Evolutionary conservation across 805 yeast species (phyloP).

Genomic region (Ogataea philodendri): DNA sequence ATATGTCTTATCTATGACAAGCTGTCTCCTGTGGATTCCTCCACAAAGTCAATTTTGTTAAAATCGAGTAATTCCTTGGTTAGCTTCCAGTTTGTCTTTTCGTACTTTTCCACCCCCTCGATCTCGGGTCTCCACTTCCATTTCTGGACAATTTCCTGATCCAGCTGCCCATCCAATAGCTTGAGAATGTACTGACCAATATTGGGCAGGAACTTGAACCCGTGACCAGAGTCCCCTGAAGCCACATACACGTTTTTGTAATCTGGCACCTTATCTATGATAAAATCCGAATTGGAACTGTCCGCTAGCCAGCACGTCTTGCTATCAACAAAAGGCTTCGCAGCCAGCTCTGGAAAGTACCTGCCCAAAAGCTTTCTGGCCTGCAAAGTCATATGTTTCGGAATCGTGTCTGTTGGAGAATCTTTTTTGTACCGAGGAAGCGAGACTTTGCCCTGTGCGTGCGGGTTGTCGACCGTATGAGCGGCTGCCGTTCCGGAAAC

Average conservation of each 20-base stretch:
- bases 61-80: constrained; percentile 14
- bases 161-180: constrained; percentile 33
- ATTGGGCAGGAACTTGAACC: constrained; percentile 44
- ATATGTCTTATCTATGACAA: too few relatives aligned
- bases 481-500: constrained; percentile 36
- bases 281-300: constrained; percentile 39
- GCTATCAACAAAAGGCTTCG: constrained; percentile 33
- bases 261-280: constrained; percentile 40
- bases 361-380: constrained; percentile 33
- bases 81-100: constrained; percentile 16
- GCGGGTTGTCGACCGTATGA: constrained; percentile 23
- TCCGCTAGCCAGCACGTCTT: constrained; percentile 43
- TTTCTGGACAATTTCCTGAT: constrained; percentile 20
- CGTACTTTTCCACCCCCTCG: constrained; percentile 4
- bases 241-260: constrained; percentile 37
- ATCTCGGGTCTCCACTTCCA: constrained; percentile 37
- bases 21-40: not conserved
- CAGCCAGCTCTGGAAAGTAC: constrained; percentile 40
- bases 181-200: constrained; percentile 42
- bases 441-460: constrained; percentile 22
- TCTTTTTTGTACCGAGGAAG: constrained; percentile 39
- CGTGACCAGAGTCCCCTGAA: constrained; percentile 50
- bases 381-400: constrained; percentile 28
- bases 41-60: constrained; percentile 10
- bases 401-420: constrained; percentile 38